These are phyloP conservation scores for Colletotrichum neosansevieriae DNA, from an alignment of 2,329 filamentous ascomycete genomes.

Conservation along the genomic window DNA sequence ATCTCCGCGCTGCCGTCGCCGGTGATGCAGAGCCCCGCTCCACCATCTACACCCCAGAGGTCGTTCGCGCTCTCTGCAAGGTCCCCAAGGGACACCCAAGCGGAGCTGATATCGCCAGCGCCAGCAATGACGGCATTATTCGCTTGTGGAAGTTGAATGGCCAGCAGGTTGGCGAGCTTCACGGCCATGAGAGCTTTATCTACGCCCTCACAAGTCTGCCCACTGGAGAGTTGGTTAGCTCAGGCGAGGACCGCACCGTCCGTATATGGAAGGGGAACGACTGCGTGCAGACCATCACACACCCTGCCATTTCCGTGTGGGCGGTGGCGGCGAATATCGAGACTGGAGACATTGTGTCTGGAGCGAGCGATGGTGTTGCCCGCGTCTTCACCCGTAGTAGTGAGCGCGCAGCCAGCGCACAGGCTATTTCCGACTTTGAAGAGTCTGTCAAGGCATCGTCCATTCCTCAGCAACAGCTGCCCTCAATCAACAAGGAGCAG, in stretches of 20 bases:
- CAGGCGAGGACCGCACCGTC: slow-evolving; percentile 94
- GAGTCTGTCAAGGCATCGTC: slow-evolving; percentile 84
- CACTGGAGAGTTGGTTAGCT: slow-evolving; percentile 88
- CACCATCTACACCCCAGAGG: slow-evolving; percentile 77
- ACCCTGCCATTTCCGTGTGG: slow-evolving; percentile 98
- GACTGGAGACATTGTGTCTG: slow-evolving; percentile 93
- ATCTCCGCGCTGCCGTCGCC: slow-evolving; percentile 71
- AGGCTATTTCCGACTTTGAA: slow-evolving; percentile 80
- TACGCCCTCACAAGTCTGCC: slow-evolving; percentile 85
- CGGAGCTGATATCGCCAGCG: slow-evolving; percentile 92
- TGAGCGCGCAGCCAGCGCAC: slow-evolving; percentile 76
- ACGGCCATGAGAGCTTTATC: slow-evolving; percentile 94
- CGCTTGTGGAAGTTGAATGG: slow-evolving; percentile 89
- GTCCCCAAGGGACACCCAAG: slow-evolving; percentile 81
- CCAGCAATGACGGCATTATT: slow-evolving; percentile 91
- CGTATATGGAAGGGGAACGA: slow-evolving; percentile 86
- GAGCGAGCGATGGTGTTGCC: slow-evolving; percentile 88
- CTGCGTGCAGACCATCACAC: slow-evolving; percentile 95
- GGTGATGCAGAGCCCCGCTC: slow-evolving; percentile 64
- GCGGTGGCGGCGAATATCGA: slow-evolving; percentile 83
- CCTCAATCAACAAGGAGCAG: slow-evolving; percentile 90
- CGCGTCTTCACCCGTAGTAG: slow-evolving; percentile 83
- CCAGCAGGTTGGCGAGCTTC: slow-evolving; percentile 78
- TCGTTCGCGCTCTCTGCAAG: slow-evolving; percentile 88
- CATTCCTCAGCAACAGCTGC: slow-evolving; percentile 88